Evolutionary conservation across 257 asterid species (phyloP).

Genomic region (Asclepias syriaca): DNA sequence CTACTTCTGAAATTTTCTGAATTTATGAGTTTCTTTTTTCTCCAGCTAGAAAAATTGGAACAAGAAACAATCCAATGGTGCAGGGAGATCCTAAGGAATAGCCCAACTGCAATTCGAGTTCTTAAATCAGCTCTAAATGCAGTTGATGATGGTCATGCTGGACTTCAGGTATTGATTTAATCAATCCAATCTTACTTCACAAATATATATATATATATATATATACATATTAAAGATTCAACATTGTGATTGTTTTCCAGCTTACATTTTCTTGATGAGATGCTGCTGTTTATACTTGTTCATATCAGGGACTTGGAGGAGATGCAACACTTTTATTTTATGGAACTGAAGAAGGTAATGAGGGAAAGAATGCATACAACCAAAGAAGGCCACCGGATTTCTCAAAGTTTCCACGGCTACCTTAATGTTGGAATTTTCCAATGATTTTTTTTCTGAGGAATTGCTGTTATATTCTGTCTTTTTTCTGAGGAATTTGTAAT

Average conservation of each 20-base stretch:
- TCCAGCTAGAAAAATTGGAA: slow-evolving; percentile 68
- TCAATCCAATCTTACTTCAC: background rate
- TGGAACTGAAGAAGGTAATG: slow-evolving; percentile 89
- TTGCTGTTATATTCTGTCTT: background rate
- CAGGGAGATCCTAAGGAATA: slow-evolving; percentile 81
- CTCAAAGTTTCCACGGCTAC: slow-evolving; percentile 74
- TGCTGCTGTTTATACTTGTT: background rate
- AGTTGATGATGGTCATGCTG: slow-evolving; percentile 89
- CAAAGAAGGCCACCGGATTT: slow-evolving; percentile 71
- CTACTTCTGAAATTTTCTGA: background rate
- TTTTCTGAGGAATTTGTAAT: no score
- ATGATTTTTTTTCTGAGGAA: background rate
- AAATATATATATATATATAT: background rate
- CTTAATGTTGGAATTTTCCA: slow-evolving; percentile 27
- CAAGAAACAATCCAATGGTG: slow-evolving; percentile 89
- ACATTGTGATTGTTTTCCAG: background rate
- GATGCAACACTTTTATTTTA: slow-evolving; percentile 85
- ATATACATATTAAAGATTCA: background rate
- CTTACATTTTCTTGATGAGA: background rate
- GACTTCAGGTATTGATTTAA: slow-evolving; percentile 66
- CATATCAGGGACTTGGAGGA: slow-evolving; percentile 69
- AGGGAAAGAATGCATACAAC: slow-evolving; percentile 75
- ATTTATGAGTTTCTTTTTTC: background rate
- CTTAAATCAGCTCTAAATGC: slow-evolving; percentile 90
- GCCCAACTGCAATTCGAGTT: slow-evolving; percentile 85